phyloP scores from a whole-genome alignment of 106 monocot genomes.

The Agapanthus africanus region DNA sequence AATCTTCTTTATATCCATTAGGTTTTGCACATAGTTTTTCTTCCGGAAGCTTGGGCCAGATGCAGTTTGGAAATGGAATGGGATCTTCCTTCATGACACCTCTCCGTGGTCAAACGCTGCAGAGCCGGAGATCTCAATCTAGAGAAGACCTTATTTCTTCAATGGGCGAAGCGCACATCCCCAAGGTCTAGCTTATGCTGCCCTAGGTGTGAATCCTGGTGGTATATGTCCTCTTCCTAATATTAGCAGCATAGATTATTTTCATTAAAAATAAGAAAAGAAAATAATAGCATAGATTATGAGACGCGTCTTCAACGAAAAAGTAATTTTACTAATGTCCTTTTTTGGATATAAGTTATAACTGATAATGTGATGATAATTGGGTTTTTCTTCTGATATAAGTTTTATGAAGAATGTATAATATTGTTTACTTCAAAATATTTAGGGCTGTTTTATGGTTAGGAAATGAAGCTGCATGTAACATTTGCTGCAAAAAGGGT shows the following conservation, averaged over 20 bases:
- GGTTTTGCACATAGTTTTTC: constrained; percentile 75
- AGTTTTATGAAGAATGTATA: background rate
- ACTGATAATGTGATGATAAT: background rate
- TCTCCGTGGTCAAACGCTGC: constrained; percentile 60
- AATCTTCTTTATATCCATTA: constrained; percentile 30
- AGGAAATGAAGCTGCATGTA: too few species aligned
- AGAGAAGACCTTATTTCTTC: constrained; percentile 85
- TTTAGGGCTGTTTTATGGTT: too few species aligned
- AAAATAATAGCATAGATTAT: background rate
- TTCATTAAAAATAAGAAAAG: too few species aligned
- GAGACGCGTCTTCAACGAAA: background rate
- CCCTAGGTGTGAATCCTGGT: constrained; percentile 2
- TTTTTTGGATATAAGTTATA: background rate
- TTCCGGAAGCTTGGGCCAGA: constrained; percentile 72
- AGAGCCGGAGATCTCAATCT: constrained; percentile 87
- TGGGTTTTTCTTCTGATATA: background rate
- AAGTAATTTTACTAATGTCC: background rate
- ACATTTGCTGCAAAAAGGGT: too few species aligned
- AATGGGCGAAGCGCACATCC: constrained; percentile 51
- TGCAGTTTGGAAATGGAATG: constrained; percentile 52
- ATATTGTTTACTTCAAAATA: background rate
- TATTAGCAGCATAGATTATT: background rate
- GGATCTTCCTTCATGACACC: constrained; percentile 56
- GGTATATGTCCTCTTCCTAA: constrained; percentile 16
- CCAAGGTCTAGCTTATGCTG: constrained; percentile 30